Conservation (phyloP, 768 basidiomycete species). For the Pleurotus salmoneostramineus region DNA sequence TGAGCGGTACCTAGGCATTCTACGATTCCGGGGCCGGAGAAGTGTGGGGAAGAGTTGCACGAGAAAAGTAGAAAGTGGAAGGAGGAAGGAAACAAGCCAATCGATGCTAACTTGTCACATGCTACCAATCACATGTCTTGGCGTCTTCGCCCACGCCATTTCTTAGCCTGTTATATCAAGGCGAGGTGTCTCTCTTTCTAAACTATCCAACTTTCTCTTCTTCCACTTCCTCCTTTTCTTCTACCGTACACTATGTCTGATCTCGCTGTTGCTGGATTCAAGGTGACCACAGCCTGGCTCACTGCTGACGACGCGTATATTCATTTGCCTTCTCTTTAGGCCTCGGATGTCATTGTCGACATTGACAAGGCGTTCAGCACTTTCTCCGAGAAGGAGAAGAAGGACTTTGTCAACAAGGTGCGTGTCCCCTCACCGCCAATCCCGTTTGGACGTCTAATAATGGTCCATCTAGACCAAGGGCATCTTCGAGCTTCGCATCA, state of each 20-base stretch:
- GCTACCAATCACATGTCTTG: neutral
- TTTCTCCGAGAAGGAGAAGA: slow-evolving; percentile 59
- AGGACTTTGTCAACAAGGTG: slow-evolving; percentile 74
- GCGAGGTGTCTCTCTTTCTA: too few species aligned
- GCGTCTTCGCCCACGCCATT: neutral
- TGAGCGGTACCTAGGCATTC: too few species aligned
- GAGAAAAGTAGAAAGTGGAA: neutral
- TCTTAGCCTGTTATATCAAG: too few species aligned
- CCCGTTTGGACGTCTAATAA: neutral
- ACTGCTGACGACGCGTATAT: too few species aligned
- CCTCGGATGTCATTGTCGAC: slow-evolving; percentile 59
- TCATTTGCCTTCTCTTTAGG: slow-evolving; percentile 30
- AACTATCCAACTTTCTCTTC: neutral
- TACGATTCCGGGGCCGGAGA: neutral
- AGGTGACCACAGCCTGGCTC: slow-evolving; percentile 33
- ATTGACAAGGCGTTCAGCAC: slow-evolving; percentile 49
- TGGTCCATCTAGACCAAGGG: slow-evolving; percentile 62
- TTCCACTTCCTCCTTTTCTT: slow-evolving; percentile 7
- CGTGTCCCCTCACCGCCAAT: neutral
- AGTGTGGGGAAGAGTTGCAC: neutral
- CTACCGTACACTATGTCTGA: slow-evolving; percentile 47
- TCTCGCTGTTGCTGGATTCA: slow-evolving; percentile 72
- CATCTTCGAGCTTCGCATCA: slow-evolving; percentile 81
- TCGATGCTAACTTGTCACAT: neutral
- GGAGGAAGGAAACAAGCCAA: neutral